Base-by-base conservation (phyloP, 768 basidiomycete genomes). In the Auricularia sp. region DNA sequence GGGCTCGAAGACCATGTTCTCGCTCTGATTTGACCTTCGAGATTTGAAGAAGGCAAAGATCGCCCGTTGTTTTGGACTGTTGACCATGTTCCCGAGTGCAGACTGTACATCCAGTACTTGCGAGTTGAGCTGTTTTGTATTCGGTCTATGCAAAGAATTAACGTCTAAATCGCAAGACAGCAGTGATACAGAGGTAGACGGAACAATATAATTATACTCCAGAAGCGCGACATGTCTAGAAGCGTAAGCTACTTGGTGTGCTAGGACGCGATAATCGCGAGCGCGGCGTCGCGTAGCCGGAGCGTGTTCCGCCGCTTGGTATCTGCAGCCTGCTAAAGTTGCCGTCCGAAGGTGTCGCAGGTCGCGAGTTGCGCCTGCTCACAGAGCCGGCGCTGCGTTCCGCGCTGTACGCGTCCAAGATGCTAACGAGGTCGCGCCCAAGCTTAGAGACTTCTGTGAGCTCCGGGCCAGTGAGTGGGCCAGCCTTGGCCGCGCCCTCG, bases 391-490 rank as follows among this genome's bases (percentile, higher is more conserved):
- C 74, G 68, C 81, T 73, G 62, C 87, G 78, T 73, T 91, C 90
- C 10, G 85, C 81, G 67, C 81, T 86, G 73, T 87, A 90, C 58
- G 79, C 80, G 69, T 90, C 84, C 62, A 96, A 74, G 58, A 93
- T 83, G 54, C 80, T 75, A 29, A 93, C 91, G 62, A 93, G 79
- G 67, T 88, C 84, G 66, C 83, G 80, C 3, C 90, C 90, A 70
- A 93, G 77, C 33, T 81, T 71, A 67, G 93, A 90, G 63, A 94
- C 76, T 69, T 94, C 90, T 68, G 80, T 82, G 66, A 91, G 76
- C 74, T 95, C 93, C 58, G 81, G 79, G n/a, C 70, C 64, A 12
- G 87, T 84, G 64, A 95, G 76, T 1, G 87, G 80, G 64, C 79
- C 77, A 67, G 81, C 81, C 66, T 72, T 77, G 62, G 39, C 63